Evolutionary conservation across 306 rosid genomes (phyloP), one percentile per base, ranked within the genome.

Genomic region (Quercus mongolica): DNA sequence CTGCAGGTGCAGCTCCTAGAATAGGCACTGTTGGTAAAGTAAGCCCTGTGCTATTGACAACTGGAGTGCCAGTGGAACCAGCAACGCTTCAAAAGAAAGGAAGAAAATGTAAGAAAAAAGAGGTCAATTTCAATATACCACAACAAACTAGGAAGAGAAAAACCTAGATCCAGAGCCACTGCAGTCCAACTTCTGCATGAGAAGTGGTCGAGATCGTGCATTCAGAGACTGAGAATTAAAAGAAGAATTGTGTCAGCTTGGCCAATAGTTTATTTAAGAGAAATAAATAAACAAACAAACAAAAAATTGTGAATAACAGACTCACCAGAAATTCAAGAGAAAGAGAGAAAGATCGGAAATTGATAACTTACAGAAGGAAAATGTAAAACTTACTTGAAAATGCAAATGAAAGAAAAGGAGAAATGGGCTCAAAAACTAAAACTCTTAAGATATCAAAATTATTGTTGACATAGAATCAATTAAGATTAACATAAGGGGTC

Each of bases 101-200:
- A 71, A 82, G 63, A 23, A 61, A 65, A 78, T 56, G 63, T 89
- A 69, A 87, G 88, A 76, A 12, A 25, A 31, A 56, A 14, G 23
- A 70, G 20, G 49, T 65, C 62, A 67, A 78, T 74, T 79, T 76
- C 41, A 81, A 76, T 38, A 38, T 51, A 69, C 26, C 30, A 76
- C 18, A 78, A 64, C 58, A 74, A 76, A 46, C 46, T 76, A 21
- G 80, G 80, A 54, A 82, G 55, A 76, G 59, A 69, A 84, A 68
- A 72, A 92, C 97, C 94, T 90, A 68, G 98, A 64, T 71, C 88
- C 85, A 46, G 85, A 76, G 82, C 99, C 96, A 83, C 93, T 89
- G 17, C 98, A 97, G 85, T 95, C 98, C 92, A 95, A 90, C 84
- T 93, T 95, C 88, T 89, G 96, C 99, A 95, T 95, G 71, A 95